These are phyloP conservation scores for Ganoderma leucocontextum DNA, from an alignment of 1,284 basidiomycete species.

Conservation along the genomic window DNA sequence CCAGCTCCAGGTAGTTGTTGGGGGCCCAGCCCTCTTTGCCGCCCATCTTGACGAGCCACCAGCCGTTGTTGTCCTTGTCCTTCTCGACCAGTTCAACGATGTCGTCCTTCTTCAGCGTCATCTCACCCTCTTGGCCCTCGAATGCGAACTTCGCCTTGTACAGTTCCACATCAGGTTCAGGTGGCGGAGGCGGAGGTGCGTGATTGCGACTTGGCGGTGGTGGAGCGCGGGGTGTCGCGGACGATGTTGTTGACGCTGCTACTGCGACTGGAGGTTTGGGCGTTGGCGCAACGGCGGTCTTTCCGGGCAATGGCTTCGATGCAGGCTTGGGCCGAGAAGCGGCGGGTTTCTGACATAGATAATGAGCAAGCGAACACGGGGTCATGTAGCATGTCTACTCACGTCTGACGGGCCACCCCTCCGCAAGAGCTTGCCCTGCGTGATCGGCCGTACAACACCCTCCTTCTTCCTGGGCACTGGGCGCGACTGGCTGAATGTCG, in stretches of 20 bases:
- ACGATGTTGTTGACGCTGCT: constrained; percentile 32
- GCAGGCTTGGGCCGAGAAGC: constrained; percentile 64
- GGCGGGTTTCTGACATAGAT: constrained; percentile 36
- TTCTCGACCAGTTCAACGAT: constrained; percentile 93
- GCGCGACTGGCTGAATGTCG: constrained; percentile 81
- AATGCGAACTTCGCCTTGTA: constrained; percentile 93
- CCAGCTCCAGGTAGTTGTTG: constrained; percentile 90
- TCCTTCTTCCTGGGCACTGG: constrained; percentile 91
- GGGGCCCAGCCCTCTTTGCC: constrained; percentile 94
- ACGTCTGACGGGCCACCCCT: constrained; percentile 79
- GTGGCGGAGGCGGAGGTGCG: constrained; percentile 59
- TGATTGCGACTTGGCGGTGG: constrained; percentile 58
- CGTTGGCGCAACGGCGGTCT: constrained; percentile 45
- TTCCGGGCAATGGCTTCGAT: constrained; percentile 66
- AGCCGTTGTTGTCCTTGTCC: constrained; percentile 93
- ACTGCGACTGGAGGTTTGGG: constrained; percentile 40
- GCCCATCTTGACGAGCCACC: constrained; percentile 96
- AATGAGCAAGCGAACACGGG: not conserved
- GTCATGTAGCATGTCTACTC: constrained; percentile 34
- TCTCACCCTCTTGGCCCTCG: constrained; percentile 91
- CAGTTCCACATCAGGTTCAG: constrained; percentile 74
- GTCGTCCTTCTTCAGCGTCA: constrained; percentile 91
- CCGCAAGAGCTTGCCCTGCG: constrained; percentile 82
- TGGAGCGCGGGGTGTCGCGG: constrained; percentile 45
- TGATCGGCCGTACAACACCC: constrained; percentile 84